Base-by-base conservation (phyloP, 371 early-diverging fungal genomes). In the Rhizopus sp. region DNA sequence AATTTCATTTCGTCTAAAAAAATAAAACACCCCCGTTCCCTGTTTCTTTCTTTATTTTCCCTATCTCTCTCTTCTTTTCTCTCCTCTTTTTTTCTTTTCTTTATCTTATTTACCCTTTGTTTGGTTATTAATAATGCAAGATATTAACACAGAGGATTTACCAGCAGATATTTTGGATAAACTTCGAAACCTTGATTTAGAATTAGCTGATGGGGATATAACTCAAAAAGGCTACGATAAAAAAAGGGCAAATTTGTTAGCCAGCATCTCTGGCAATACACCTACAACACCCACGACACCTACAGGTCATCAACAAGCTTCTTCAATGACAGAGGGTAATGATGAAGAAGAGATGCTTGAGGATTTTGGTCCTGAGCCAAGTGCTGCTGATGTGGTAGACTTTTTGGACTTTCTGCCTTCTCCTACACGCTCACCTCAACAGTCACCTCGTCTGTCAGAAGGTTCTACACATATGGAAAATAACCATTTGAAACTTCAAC, bases 221-320 rank as follows among this genome's bases (percentile, higher is more conserved):
- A 89, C 89, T 13, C 67, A 80, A 55, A 87, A 89, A 63, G 89
- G 89, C 4, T 89, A 75, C 47, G 85, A 86, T 53, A 87, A 87
- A 69, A 82, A 83, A 53, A 68, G 75, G 33, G 71, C 73, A 32
- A 66, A 63, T 40, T 54, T 85, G 32, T 54, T 85, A 37, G 59
- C 66, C 13, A 44, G 38, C 29, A 23, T 53, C 17, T 46, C 55
- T 15, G 29, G 35, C 23, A 50, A 12, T n/a, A 52, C 41, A 38
- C 51, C 48, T 47, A 50, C 44, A 29, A 49, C 64, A 7, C 59
- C 63, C 23, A 41, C 39, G 42, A 51, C 62, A 51, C 57, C 57
- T 15, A 59, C 58, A 50, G 31, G 53, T 33, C 17, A n/a, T 10
- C 59, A 55, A 37, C 37, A 58, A 50, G 40, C 45, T 23, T 23